Evolutionary conservation across 2,329 filamentous ascomycete genomes (phyloP), one percentile per base, ranked within the genome.

Genomic region (Thelonectria olida): DNA sequence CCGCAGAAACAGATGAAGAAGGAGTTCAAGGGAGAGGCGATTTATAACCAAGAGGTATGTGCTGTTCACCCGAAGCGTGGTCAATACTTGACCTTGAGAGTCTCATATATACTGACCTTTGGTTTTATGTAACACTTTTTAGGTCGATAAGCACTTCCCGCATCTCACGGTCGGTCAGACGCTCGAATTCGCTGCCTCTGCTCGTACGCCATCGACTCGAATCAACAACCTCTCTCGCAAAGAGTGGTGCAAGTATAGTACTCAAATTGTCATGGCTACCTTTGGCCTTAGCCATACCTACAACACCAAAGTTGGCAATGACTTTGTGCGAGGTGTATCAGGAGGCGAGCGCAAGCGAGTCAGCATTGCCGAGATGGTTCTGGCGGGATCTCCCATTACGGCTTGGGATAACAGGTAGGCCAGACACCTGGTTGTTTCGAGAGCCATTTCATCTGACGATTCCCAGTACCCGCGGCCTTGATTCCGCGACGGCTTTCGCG

Each of bases 351-450:
- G 89, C 57, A 94, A 96, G 79, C 88, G 93, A 73, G 92, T 96
- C 5, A 91, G 88, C 44, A 93, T 96, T 63, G 91, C 90, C 1
- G 92, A 96, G 76, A 92, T 92, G 66, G 84, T 90, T 61, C 80
- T 93, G 10, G 89, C 89, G 13, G 80, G 82, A 31, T 85, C 86
- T 0, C 84, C 84, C 0, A 75, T 88, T 39, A 74, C 70, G 5
- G 79, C 77, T 0, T 96, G 92, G 92, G 92, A 91, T 62, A 92
- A 92, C n/a, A n/a, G n/a, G n/a, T n/a, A n/a, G n/a, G n/a, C n/a
- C n/a, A n/a, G n/a, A n/a, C n/a, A n/a, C n/a, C n/a, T n/a, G n/a
- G n/a, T n/a, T n/a, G n/a, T n/a, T n/a, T n/a, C n/a, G n/a, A n/a
- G n/a, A n/a, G n/a, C n/a, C n/a, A n/a, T n/a, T n/a, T n/a, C n/a